Base-by-base conservation (phyloP, 2,329 filamentous ascomycete species). In the Calonectria honghensis region DNA sequence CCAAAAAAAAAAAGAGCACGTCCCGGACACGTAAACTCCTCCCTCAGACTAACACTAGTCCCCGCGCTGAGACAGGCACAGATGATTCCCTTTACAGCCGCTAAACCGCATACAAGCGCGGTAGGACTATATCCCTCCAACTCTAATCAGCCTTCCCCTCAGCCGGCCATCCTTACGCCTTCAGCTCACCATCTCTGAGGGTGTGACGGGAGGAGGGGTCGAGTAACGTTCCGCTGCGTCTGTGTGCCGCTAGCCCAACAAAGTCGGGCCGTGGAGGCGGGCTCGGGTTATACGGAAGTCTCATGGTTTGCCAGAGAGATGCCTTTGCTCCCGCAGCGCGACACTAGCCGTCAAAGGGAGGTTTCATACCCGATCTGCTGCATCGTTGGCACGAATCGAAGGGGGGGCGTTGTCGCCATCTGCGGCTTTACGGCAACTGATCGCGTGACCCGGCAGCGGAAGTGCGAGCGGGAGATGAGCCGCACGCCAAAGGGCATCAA, bases 1-100 rank as follows among this genome's bases (percentile, higher is more conserved):
- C 11, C 7, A 6, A 16, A 20, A 14, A n/a, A 14, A 18, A 35
- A 37, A 59, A n/a, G 24, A 37, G 27, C 24, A 29, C 39, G 24
- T 4, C 35, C 32, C 35, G 31, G 57, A 24, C 57, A 41, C 52
- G 29, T 4, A 11, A 20, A 16, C 57, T 27, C 37, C 57, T 63
- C 54, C 32, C 57, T 63, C 57, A 41, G 35, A 13, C 57, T 41
- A 63, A 39, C n/a, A 63, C 35, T 63, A 63, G 57, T 20, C 37
- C 57, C 35, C 35, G 35, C 35, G 24, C 24, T 63, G 57, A 63
- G 35, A 63, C 57, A 63, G 57, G 32, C 57, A 63, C 57, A 41
- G 57, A 41, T 63, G 18, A 45, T 63, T 41, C 57, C 37, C 13
- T 11, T 63, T 6, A 1, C 41, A 6, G 24, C 57, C 57, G 6